These are phyloP conservation scores for Akanthomyces uredinophilus DNA, from an alignment of 2,329 filamentous ascomycete species.

Conservation along the genomic window DNA sequence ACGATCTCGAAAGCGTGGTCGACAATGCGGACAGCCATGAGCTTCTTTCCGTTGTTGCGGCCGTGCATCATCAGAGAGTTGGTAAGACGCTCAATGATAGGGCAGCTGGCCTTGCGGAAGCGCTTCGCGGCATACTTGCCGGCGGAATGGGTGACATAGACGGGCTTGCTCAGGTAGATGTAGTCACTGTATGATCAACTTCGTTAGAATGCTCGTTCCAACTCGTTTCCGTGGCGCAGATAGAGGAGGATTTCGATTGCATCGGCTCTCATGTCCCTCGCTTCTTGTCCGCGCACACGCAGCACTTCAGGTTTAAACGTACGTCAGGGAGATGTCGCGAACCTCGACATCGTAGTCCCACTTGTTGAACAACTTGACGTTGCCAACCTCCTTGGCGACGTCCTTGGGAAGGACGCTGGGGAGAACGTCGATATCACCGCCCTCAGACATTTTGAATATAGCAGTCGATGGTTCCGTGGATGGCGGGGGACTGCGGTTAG, in stretches of 20 bases:
- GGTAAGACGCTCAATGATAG: constrained; percentile 99
- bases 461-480: constrained; percentile 34
- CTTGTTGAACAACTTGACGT: constrained; percentile 97
- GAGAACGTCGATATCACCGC: constrained; percentile 84
- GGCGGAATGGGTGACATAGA: constrained; percentile 98
- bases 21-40: constrained; percentile 99
- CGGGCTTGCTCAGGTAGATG: constrained; percentile 97
- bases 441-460: constrained; percentile 78
- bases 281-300: not conserved
- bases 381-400: constrained; percentile 80
- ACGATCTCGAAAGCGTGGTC: constrained; percentile 99
- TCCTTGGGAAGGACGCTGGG: constrained; percentile 89
- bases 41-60: constrained; percentile 99
- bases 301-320: constrained; percentile 34
- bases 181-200: constrained; percentile 69
- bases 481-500: constrained; percentile 34
- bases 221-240: constrained; percentile 12
- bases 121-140: constrained; percentile 98
- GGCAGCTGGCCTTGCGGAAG: constrained; percentile 99
- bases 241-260: constrained; percentile 10
- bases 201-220: constrained; percentile 27
- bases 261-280: not conserved
- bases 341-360: constrained; percentile 99
- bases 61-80: constrained; percentile 99
- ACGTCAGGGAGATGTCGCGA: constrained; percentile 99